Base-by-base conservation (phyloP, 2,329 filamentous ascomycete genomes). In the Verticillium dahliae region DNA sequence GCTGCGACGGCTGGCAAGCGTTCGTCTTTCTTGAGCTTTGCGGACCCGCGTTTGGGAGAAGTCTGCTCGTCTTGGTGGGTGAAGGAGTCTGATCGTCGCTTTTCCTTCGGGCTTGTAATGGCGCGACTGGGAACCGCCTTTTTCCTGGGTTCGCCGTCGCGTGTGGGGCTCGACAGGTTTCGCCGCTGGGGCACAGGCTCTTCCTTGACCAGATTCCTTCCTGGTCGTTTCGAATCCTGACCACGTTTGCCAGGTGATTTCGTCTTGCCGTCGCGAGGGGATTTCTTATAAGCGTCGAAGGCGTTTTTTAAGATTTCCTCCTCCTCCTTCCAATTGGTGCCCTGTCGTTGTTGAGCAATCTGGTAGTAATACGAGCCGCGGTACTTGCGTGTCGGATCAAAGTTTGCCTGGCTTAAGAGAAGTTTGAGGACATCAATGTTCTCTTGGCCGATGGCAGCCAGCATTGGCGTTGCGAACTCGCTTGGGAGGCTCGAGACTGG, bases 261-360 rank as follows among this genome's bases (percentile, higher is more conserved):
- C 3, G 73, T 75, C 66, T 83, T 86, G 18, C 70, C 68, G 22
- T 80, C 78, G 65, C 81, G 84, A 58, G 81, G 78, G 1, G 72
- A 73, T 60, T 82, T 84, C 65, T 81, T 84, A 67, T 84, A 85
- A 35, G 84, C 83, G 62, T 92, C 88, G 66, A 87, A 92, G 3
- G 90, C 85, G 45, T 87, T 83, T 72, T 93, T 93, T 57, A 99
- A 75, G 61, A 96, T 79, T 54, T 92, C 85, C 65, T 90, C 88
- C 73, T 99, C 95, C 64, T 94, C 88, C 72, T 94, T 89, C 92
- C 93, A 97, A 63, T 91, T 90, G 7, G 93, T 91, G 0, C 95
- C 94, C 66, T 88, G 87, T 50, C 92, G 87, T 57, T 91, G 87
- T 68, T 89, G 85, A 1, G 95, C 92, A 64, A 98, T 87, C 66